Evolutionary conservation across 2,329 filamentous ascomycete genomes (phyloP).

Genomic region (Verruconis gallopava): DNA sequence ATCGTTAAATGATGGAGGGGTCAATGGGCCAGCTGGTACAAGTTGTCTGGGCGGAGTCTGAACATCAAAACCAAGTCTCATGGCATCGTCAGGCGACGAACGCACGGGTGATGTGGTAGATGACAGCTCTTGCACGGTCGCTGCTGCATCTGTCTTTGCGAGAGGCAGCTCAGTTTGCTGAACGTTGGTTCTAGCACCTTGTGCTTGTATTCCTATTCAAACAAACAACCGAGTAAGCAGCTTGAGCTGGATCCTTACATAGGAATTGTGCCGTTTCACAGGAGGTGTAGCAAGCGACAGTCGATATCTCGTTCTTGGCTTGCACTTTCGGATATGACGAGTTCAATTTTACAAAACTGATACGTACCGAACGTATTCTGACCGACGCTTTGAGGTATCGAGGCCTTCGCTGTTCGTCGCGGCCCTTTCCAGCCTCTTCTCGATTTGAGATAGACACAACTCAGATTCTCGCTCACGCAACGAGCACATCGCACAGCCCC

Average conservation of each 20-base stretch:
- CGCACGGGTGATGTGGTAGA: neutral
- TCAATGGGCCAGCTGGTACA: neutral
- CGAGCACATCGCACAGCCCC: slow-evolving; percentile 36
- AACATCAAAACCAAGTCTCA: neutral
- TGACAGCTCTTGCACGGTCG: neutral
- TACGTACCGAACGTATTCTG: slow-evolving; percentile 14
- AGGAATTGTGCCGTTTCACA: too few relatives aligned
- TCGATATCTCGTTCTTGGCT: too few relatives aligned
- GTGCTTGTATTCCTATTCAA: too few relatives aligned
- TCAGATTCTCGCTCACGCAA: slow-evolving; percentile 30
- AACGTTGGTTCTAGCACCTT: too few relatives aligned
- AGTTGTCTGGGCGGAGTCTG: neutral
- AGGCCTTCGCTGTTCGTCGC: slow-evolving; percentile 24
- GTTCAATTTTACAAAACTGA: too few relatives aligned
- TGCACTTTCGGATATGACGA: too few relatives aligned
- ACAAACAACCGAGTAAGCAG: neutral
- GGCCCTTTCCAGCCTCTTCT: slow-evolving; percentile 37
- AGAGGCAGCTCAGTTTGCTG: neutral
- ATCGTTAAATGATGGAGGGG: slow-evolving; percentile 3
- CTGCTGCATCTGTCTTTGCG: neutral
- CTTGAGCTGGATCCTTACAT: neutral
- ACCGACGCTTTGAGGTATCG: slow-evolving; percentile 17
- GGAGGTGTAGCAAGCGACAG: too few relatives aligned
- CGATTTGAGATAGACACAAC: slow-evolving; percentile 40
- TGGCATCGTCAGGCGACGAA: neutral